Base-by-base conservation (phyloP, 2,329 filamentous ascomycete genomes). In the Fusarium bactridioides region DNA sequence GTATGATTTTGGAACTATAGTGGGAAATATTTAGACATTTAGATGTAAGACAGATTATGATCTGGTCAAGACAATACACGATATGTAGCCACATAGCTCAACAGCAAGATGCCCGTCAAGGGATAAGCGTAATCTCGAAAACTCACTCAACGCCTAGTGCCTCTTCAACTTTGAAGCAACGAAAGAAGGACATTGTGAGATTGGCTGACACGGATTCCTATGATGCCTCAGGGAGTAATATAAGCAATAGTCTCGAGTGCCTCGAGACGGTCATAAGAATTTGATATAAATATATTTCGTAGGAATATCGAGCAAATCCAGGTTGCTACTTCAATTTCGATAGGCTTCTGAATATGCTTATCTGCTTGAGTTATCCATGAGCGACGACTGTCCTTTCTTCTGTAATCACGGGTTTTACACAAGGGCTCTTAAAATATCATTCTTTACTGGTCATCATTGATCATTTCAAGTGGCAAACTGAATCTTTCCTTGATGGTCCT, bases 1-100 rank as follows among this genome's bases (percentile, higher is more conserved):
- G 41, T 29, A 33, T 41, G 25, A 29, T 44, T 58, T 41, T 31
- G 43, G n/a, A 13, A 45, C 15, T 23, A 25, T 57, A 41, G 44
- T 33, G 37, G 35, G 44, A 56, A 35, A 33, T 69, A 63, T 57
- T 68, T 69, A 69, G 45, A 64, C 27, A 64, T 59, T 54, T 64
- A 69, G 66, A 69, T 48, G 48, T 29, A 58, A 47, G 35, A 47
- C 60, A 29, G 23, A 18, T 37, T 38, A 43, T 23, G 31, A 21
- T 40, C 45, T 64, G 21, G 37, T 37, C 35, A 21, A 64, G 61
- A 41, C 57, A 69, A 53, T 53, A 41, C 50, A 40, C 35, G 40
- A 57, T 57, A 45, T 38, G 43, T 61, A 29, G 31, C 40, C 37
- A 50, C 38, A 35, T 35, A n/a, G 13, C 29, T 25, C 29, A 23